Percentiles rank a stretch among this genome's conserved stretches.
phyloP scores from a whole-genome alignment of 305 asterid species.

The Stenogyne calaminthoides region DNA sequence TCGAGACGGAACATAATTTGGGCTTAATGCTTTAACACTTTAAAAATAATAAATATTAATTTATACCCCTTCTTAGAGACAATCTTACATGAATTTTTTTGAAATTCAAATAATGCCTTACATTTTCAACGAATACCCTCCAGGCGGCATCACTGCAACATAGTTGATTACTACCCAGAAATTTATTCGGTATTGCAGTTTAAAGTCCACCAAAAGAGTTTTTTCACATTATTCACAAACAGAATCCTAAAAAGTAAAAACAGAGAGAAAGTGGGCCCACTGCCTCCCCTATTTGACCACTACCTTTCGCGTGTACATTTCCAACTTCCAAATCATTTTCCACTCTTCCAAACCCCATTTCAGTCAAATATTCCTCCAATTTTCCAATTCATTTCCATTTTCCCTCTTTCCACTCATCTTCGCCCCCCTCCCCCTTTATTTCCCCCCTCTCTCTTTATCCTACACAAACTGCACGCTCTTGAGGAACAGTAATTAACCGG shows the following conservation, averaged over 20 bases:
- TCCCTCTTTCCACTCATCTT: slow-evolving; percentile 20
- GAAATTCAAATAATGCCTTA: too few species aligned
- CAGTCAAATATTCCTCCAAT: slow-evolving; percentile 30
- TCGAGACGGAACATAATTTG: too few species aligned
- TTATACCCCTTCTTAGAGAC: too few species aligned
- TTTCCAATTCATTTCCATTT: slow-evolving; percentile 3
- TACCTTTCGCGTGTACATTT: slow-evolving; percentile 32
- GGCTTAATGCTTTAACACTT: too few species aligned
- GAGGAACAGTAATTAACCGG: neutral
- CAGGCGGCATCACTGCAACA: neutral
- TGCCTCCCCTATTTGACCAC: slow-evolving; percentile 58
- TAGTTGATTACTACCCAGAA: slow-evolving; percentile 29
- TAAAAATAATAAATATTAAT: too few species aligned
- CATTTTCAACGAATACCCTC: neutral
- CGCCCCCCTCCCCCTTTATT: neutral
- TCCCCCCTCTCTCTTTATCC: neutral
- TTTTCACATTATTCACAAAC: neutral
- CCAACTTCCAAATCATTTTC: slow-evolving; percentile 12
- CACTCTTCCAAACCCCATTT: neutral
- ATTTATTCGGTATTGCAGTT: slow-evolving; percentile 53
- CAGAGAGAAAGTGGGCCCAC: slow-evolving; percentile 34
- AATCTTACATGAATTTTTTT: too few species aligned
- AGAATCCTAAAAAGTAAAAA: slow-evolving; percentile 1
- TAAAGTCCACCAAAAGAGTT: slow-evolving; percentile 28
- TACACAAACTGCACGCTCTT: neutral